Evolutionary conservation across 768 basidiomycete species (phyloP), one percentile per base, ranked within the genome.

Genomic region (Myochromella boudieri): DNA sequence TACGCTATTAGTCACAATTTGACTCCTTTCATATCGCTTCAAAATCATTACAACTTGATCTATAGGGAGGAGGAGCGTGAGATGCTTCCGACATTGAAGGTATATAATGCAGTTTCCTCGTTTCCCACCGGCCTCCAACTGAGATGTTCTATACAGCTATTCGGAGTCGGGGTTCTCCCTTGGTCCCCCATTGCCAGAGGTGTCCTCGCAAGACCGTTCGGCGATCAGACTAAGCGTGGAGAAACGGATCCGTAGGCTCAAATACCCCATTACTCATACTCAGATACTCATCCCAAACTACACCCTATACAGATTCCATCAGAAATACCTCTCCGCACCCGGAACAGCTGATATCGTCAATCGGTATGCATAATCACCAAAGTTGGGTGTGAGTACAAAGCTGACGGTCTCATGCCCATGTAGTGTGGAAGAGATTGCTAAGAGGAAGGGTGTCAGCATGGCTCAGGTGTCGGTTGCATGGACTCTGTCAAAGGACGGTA

Each of bases 31-130:
- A 80, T 85, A 56, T 80, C 78, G 1, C 82, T 85, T 82, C 83
- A 85, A 60, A 85, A 85, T 55, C 79, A 81, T 48, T 77, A 85
- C 59, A 80, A 66, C 48, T 60, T 82, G 7, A 56, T 80, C 10
- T 85, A 86, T 54, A 67, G 84, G 12, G 84, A 86, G 58, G 83
- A 86, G 56, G 82, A 81, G 55, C 67, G 79, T 1, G 80, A 81
- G 54, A 80, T 81, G 78, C 77, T 82, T 54, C 83, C 83, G 2
- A 76, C 75, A 1, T 62, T 80, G 25, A 77, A 79, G 66, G 78
- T 75, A 20, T 2, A 11, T 2, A 6, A 15, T 21, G 74, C n/a
- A n/a, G n/a, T n/a, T n/a, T n/a, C n/a, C n/a, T n/a, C n/a, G n/a
- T n/a, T n/a, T n/a, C n/a, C n/a, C n/a, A n/a, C n/a, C n/a, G n/a